Evolutionary conservation across 306 rosid species (phyloP).

Genomic region (Prunus mume): DNA sequence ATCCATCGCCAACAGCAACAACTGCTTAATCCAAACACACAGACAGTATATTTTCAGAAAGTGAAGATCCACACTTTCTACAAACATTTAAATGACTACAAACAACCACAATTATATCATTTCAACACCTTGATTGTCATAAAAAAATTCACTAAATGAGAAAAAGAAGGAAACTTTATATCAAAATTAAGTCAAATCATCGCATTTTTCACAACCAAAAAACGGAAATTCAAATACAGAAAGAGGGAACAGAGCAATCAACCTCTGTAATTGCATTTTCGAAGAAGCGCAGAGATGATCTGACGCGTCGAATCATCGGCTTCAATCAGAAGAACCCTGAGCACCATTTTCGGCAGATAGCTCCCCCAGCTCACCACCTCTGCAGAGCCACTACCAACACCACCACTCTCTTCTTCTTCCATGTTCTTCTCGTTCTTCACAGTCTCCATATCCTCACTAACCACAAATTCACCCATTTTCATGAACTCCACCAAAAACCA

Average conservation of each 20-base stretch:
- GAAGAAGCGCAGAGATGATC: constrained; percentile 72
- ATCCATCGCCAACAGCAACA: constrained; percentile 63
- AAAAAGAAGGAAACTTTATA: neutral
- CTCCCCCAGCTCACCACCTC: constrained; percentile 40
- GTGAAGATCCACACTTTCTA: neutral
- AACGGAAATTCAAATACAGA: neutral
- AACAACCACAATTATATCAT: no score
- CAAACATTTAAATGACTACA: neutral
- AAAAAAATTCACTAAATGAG: neutral
- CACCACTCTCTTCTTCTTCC: constrained; percentile 7
- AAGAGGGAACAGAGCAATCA: neutral
- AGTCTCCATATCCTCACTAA: constrained; percentile 12
- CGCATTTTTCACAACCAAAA: neutral
- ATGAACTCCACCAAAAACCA: constrained; percentile 20
- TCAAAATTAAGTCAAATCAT: neutral
- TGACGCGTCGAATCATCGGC: constrained; percentile 80
- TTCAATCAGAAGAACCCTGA: constrained; percentile 62
- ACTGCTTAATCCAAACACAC: constrained; percentile 40
- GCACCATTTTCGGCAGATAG: constrained; percentile 39
- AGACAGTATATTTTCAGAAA: neutral
- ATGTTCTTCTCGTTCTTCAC: neutral
- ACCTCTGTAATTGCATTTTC: constrained; percentile 76
- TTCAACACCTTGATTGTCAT: neutral
- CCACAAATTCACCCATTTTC: constrained; percentile 44
- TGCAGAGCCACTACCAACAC: constrained; percentile 3